Conservation (phyloP, 306 rosid genomes). For the Quercus rubra region DNA sequence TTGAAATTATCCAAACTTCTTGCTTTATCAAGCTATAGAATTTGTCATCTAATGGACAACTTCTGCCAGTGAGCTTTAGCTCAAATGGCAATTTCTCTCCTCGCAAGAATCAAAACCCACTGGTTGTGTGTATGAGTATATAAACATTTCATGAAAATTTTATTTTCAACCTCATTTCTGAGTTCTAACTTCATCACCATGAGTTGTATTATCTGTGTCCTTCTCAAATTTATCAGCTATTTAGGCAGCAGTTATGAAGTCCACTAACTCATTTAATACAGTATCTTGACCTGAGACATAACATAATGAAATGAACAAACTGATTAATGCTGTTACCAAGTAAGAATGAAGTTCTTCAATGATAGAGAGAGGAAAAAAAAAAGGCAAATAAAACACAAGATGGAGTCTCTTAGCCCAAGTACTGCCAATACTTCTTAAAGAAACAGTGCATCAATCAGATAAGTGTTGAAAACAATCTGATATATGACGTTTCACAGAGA, state of each 20-base stretch:
- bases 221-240: constrained; percentile 58
- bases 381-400: not conserved
- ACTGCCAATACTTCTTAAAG: not conserved
- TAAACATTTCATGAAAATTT: not conserved
- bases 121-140: too few relatives aligned
- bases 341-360: constrained; percentile 5
- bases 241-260: constrained; percentile 71
- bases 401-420: not conserved
- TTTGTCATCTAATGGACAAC: not conserved
- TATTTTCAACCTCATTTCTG: constrained; percentile 49
- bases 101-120: too few relatives aligned
- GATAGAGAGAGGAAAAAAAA: not conserved
- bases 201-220: constrained; percentile 39
- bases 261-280: constrained; percentile 65
- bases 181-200: constrained; percentile 37
- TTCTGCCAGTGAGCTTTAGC: too few relatives aligned
- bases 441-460: constrained; percentile 9
- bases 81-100: too few relatives aligned
- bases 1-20: not conserved
- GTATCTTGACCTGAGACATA: constrained; percentile 58
- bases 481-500: not conserved
- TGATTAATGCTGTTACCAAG: constrained; percentile 1
- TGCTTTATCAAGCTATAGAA: constrained; percentile 9
- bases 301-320: constrained; percentile 10
- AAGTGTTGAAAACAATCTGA: not conserved